phyloP scores from a whole-genome alignment of 2,329 filamentous ascomycete genomes.

The Fusarium anthophilum region DNA sequence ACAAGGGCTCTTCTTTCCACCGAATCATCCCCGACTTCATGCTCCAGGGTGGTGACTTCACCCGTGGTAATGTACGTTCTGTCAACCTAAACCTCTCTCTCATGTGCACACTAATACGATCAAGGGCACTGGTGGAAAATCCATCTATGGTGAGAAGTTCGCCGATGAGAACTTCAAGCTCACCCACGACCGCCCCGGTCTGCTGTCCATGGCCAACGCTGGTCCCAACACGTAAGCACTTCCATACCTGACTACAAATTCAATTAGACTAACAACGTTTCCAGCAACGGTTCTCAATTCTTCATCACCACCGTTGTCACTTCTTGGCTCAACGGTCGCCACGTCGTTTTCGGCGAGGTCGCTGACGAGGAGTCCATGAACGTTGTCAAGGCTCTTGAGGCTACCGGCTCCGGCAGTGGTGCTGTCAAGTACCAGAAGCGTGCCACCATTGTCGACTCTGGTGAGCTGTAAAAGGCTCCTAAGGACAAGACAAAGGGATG shows the following conservation, averaged over 20 bases:
- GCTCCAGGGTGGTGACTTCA: slow-evolving; percentile 97
- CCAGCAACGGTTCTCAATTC: slow-evolving; percentile 97
- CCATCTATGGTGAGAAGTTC: slow-evolving; percentile 96
- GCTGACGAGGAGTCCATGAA: slow-evolving; percentile 58
- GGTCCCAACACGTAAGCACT: slow-evolving; percentile 84
- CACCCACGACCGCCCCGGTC: slow-evolving; percentile 78
- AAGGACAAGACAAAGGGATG: slow-evolving; percentile 13
- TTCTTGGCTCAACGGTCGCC: slow-evolving; percentile 83
- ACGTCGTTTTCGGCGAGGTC: slow-evolving; percentile 87
- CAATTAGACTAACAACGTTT: slow-evolving; percentile 38
- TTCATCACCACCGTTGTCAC: slow-evolving; percentile 95
- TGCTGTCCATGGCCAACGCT: slow-evolving; percentile 95
- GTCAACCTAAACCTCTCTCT: not conserved
- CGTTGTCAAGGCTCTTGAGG: slow-evolving; percentile 70
- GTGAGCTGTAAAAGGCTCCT: slow-evolving; percentile 54
- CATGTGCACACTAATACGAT: slow-evolving; percentile 27
- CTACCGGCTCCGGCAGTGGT: slow-evolving; percentile 65
- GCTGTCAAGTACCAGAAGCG: slow-evolving; percentile 67
- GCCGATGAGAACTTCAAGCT: slow-evolving; percentile 88
- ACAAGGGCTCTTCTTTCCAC: slow-evolving; percentile 87
- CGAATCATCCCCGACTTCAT: slow-evolving; percentile 93
- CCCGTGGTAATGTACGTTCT: slow-evolving; percentile 81
- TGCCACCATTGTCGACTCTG: slow-evolving; percentile 66
- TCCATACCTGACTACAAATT: not conserved
- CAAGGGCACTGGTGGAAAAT: slow-evolving; percentile 89